Conservation (phyloP, 352 stramenopile species). For the Phytopythium boreale region DNA sequence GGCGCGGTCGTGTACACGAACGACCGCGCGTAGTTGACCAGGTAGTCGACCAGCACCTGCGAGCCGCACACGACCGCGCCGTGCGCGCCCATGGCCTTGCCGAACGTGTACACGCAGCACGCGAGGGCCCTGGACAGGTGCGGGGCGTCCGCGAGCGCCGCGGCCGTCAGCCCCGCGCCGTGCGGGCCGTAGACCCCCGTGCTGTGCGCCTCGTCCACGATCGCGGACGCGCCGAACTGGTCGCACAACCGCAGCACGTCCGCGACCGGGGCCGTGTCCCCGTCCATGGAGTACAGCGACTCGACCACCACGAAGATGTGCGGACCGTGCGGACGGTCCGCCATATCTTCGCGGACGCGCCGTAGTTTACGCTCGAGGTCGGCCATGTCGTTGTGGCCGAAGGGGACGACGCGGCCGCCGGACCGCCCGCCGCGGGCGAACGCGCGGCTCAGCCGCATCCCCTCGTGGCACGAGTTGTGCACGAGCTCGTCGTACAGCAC, state of each 20-base stretch:
- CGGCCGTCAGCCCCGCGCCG: conserved; percentile 62
- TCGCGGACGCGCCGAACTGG: conserved; percentile 78
- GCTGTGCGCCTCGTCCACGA: conserved; percentile 98
- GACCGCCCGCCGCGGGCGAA: conserved; percentile 24
- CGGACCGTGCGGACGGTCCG: conserved; percentile 13
- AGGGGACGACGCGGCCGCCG: conserved; percentile 24
- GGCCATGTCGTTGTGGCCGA: conserved; percentile 88
- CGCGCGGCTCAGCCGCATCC: conserved; percentile 84
- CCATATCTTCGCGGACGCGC: background rate
- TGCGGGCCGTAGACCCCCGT: conserved; percentile 87
- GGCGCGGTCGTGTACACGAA: conserved; percentile 98
- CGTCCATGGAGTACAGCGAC: conserved; percentile 99
- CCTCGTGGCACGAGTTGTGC: conserved; percentile 97
- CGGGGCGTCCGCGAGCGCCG: conserved; percentile 41
- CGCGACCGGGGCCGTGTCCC: conserved; percentile 90
- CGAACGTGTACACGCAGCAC: conserved; percentile 94
- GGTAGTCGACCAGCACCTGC: conserved; percentile 88
- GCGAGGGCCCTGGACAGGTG: conserved; percentile 13
- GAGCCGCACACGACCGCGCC: conserved; percentile 93
- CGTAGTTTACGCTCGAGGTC: conserved; percentile 37
- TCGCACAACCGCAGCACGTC: conserved; percentile 84
- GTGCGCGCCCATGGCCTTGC: conserved; percentile 96
- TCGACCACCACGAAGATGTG: conserved; percentile 95
- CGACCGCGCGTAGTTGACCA: conserved; percentile 96
- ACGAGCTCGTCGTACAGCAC: conserved; percentile 97